These are phyloP conservation scores for Agaricus subrufescens DNA, from an alignment of 768 basidiomycete species.

Conservation along the genomic window DNA sequence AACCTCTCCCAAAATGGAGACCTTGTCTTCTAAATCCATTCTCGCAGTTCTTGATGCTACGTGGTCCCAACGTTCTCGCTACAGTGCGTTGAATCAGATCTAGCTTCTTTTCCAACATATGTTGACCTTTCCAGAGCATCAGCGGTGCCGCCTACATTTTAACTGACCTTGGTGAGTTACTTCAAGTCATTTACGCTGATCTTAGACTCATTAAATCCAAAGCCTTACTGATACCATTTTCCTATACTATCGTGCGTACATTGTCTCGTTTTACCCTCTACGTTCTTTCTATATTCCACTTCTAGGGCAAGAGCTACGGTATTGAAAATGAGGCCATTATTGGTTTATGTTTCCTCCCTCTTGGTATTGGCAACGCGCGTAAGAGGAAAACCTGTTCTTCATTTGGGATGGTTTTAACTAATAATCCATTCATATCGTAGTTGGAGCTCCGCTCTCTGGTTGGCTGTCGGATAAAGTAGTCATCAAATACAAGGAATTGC, in stretches of 20 bases:
- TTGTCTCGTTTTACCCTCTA: neutral
- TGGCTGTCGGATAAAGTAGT: conserved; percentile 51
- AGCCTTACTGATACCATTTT: conserved; percentile 55
- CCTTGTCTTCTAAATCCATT: conserved; percentile 59
- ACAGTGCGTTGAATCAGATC: neutral
- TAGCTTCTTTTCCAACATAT: neutral
- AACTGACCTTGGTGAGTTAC: conserved; percentile 36
- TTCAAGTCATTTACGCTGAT: neutral
- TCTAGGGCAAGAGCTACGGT: conserved; percentile 45
- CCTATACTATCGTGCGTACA: conserved; percentile 57
- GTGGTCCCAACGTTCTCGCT: conserved; percentile 54
- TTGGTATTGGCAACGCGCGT: conserved; percentile 53
- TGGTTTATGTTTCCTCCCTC: conserved; percentile 49
- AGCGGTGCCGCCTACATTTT: conserved; percentile 24
- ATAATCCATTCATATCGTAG: conserved; percentile 22
- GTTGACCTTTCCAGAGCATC: conserved; percentile 18
- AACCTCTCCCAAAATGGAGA: conserved; percentile 14
- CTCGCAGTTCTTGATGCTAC: conserved; percentile 40
- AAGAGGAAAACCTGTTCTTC: conserved; percentile 15
- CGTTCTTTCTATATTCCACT: neutral
- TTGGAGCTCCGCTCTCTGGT: conserved; percentile 56
- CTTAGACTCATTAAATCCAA: conserved; percentile 17
- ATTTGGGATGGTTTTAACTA: neutral
- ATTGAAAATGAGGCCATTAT: conserved; percentile 48
- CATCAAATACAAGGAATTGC: conserved; percentile 37